These are phyloP conservation scores for Arbutus unedo DNA, from an alignment of 148 eudicot species.

Conservation along the genomic window DNA sequence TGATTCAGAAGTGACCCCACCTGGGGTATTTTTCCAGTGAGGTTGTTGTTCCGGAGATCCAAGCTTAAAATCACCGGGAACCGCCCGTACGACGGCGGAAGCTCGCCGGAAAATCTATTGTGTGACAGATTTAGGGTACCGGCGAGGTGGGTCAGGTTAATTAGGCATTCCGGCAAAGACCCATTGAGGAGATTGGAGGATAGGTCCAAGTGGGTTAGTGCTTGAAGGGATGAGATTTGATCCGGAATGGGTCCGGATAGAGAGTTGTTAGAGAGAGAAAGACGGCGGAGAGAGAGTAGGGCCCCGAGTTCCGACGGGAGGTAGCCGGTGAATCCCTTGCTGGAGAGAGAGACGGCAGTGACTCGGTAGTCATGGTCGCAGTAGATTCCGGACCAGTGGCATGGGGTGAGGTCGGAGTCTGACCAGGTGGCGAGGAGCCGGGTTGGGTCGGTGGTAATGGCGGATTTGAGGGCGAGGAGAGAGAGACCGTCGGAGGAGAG, in stretches of 20 bases:
- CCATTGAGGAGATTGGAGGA: slow-evolving; percentile 71
- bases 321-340: slow-evolving; percentile 61
- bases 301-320: slow-evolving; percentile 82
- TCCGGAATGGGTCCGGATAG: slow-evolving; percentile 60
- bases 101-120: slow-evolving; percentile 61
- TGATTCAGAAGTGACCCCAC: slow-evolving; percentile 75
- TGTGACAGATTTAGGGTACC: slow-evolving; percentile 74
- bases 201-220: slow-evolving; percentile 49
- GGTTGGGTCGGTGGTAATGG: slow-evolving; percentile 67
- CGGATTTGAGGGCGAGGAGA: slow-evolving; percentile 74
- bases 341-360: slow-evolving; percentile 47
- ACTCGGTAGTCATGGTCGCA: slow-evolving; percentile 47
- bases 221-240: slow-evolving; percentile 36
- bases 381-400: slow-evolving; percentile 63
- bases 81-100: slow-evolving; percentile 64
- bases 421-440: slow-evolving; percentile 53
- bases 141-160: slow-evolving; percentile 41
- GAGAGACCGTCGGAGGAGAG: slow-evolving; percentile 81
- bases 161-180: slow-evolving; percentile 47
- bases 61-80: slow-evolving; percentile 75
- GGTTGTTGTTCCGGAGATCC: slow-evolving; percentile 70
- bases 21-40: slow-evolving; percentile 79
- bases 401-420: slow-evolving; percentile 50
- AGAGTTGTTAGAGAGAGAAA: slow-evolving; percentile 57
- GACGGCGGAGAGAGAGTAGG: slow-evolving; percentile 46